phyloP scores from a whole-genome alignment of 805 yeast genomes.

The Ogataea parapolymorpha region DNA sequence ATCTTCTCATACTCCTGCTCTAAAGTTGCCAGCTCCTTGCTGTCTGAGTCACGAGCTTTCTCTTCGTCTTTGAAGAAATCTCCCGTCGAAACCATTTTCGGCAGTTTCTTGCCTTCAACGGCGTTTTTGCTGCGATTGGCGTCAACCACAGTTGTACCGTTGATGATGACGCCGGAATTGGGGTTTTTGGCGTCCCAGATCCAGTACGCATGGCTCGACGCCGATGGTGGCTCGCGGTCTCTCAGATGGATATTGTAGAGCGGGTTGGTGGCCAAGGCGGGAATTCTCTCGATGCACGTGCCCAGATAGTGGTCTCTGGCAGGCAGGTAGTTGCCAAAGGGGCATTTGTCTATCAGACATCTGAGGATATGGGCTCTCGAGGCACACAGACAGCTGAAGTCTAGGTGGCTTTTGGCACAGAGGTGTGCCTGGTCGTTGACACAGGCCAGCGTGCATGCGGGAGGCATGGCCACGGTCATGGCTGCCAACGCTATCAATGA shows the following conservation, averaged over 20 bases:
- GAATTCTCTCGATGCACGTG: conserved; percentile 41
- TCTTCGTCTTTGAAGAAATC: conserved; percentile 21
- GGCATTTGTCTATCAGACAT: conserved; percentile 42
- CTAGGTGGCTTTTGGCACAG: conserved; percentile 23
- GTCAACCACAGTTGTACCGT: not conserved
- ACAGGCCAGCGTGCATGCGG: conserved; percentile 27
- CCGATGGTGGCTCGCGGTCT: conserved; percentile 1
- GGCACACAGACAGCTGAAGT: conserved; percentile 37
- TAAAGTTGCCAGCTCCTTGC: conserved; percentile 8
- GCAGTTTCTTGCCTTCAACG: not conserved
- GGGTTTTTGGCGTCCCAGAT: not conserved
- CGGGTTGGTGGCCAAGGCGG: conserved; percentile 21
- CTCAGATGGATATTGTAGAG: conserved; percentile 20
- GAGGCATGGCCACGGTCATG: conserved; percentile 20
- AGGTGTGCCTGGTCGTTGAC: conserved; percentile 15
- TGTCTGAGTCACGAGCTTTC: conserved; percentile 16
- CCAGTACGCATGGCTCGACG: not conserved
- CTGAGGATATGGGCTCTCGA: conserved; percentile 26
- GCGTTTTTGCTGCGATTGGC: not conserved
- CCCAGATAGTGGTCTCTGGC: conserved; percentile 50
- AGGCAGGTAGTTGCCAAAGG: conserved; percentile 40
- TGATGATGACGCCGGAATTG: not conserved
- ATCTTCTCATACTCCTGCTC: conserved; percentile 6
- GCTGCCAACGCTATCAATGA: not conserved
- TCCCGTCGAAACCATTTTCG: not conserved